Percentiles rank a stretch among this genome's conserved stretches.
Conservation (phyloP, 2,329 filamentous ascomycete genomes). For the Coleophoma cylindrospora region DNA sequence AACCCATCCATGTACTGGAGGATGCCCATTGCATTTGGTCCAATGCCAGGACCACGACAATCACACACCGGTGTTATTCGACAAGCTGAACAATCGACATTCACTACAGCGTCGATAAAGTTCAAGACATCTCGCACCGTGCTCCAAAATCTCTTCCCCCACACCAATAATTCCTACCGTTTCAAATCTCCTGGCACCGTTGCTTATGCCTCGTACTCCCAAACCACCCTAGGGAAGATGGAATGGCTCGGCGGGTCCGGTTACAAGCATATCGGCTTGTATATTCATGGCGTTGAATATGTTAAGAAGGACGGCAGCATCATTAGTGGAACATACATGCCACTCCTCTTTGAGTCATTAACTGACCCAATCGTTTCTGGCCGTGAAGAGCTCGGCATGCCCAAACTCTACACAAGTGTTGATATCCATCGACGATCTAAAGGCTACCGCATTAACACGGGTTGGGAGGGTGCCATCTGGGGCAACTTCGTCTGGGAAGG, state of each 20-base stretch:
- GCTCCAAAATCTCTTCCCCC: conserved; percentile 32
- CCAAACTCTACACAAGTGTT: conserved; percentile 41
- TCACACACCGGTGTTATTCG: conserved; percentile 5
- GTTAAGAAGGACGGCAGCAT: conserved; percentile 40
- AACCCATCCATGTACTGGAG: conserved; percentile 34
- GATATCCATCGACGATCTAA: conserved; percentile 49
- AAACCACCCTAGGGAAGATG: conserved; percentile 42
- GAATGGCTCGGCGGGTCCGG: conserved; percentile 56
- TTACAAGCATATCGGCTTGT: conserved; percentile 54
- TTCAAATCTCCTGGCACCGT: conserved; percentile 28
- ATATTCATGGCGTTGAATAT: conserved; percentile 58
- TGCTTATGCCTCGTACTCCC: conserved; percentile 29
- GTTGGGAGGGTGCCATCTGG: conserved; percentile 35
- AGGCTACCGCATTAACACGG: conserved; percentile 38
- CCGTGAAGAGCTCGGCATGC: conserved; percentile 51
- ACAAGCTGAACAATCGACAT: neutral
- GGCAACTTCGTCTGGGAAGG: conserved; percentile 29
- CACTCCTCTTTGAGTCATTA: conserved; percentile 53
- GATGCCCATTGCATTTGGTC: conserved; percentile 34
- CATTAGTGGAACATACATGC: conserved; percentile 44
- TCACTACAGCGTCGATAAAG: conserved; percentile 26
- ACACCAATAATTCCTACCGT: conserved; percentile 12
- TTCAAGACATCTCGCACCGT: conserved; percentile 33
- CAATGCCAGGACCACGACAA: conserved; percentile 19
- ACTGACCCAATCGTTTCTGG: conserved; percentile 54